A percentile compares a stretch with the other conserved stretches of the same genome.
Conservation (phyloP, 495 filamentous ascomycete species). For the Podospora australis region DNA sequence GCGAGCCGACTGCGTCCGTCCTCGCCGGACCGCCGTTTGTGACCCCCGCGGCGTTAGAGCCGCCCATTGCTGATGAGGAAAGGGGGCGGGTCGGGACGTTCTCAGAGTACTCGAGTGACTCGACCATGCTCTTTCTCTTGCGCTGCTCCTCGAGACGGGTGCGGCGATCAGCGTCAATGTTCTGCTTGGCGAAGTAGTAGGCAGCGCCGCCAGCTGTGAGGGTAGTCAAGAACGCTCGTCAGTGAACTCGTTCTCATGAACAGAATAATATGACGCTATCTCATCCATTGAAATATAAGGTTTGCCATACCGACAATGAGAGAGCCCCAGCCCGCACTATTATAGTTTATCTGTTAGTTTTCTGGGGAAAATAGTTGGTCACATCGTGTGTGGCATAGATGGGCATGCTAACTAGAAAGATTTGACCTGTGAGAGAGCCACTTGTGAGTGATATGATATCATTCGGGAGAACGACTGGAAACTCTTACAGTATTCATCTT, state of each 20-base stretch:
- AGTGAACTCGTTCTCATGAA: slow-evolving; percentile 7
- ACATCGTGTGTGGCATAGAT: neutral
- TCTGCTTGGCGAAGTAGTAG: slow-evolving; percentile 93
- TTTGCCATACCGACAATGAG: slow-evolving; percentile 67
- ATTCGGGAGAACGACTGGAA: neutral
- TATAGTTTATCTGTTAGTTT: slow-evolving; percentile 5
- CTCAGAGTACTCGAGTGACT: slow-evolving; percentile 51
- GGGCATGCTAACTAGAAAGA: slow-evolving; percentile 51
- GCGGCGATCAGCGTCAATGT: slow-evolving; percentile 82
- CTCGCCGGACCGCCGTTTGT: slow-evolving; percentile 34
- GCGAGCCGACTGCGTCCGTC: slow-evolving; percentile 60
- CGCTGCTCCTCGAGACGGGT: slow-evolving; percentile 61
- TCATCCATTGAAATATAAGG: neutral
- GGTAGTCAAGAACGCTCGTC: slow-evolving; percentile 7
- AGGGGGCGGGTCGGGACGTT: slow-evolving; percentile 25
- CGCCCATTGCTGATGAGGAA: slow-evolving; percentile 35
- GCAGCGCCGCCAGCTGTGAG: slow-evolving; percentile 70
- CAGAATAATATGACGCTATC: neutral
- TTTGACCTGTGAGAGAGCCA: slow-evolving; percentile 39
- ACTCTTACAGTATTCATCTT: neutral
- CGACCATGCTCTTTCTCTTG: slow-evolving; percentile 55
- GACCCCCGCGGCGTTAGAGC: slow-evolving; percentile 17
- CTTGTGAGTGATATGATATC: slow-evolving; percentile 1
- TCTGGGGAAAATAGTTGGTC: neutral
- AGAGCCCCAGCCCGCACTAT: slow-evolving; percentile 77